Conservation (phyloP, 2,329 filamentous ascomycete genomes). For the Penicillium sp. region DNA sequence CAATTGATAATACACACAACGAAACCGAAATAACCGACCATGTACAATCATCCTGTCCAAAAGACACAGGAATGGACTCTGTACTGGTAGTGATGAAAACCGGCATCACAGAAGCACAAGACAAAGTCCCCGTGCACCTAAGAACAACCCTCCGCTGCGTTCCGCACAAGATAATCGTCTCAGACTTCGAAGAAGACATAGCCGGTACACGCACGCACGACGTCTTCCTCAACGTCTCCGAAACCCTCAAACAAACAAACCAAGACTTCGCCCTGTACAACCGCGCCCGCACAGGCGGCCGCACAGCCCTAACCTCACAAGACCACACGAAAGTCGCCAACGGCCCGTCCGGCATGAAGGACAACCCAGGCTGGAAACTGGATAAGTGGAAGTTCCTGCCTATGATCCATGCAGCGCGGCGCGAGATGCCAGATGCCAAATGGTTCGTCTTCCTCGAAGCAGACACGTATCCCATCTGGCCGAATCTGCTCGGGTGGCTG, state of each 20-base stretch:
- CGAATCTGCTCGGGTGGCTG: constrained; percentile 52
- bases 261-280: constrained; percentile 35
- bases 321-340: constrained; percentile 30
- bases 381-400: constrained; percentile 58
- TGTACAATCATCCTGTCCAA: constrained; percentile 25
- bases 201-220: constrained; percentile 50
- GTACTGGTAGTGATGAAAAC: constrained; percentile 58
- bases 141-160: constrained; percentile 55
- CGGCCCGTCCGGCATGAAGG: constrained; percentile 30
- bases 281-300: constrained; percentile 40
- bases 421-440: constrained; percentile 44
- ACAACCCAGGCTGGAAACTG: constrained; percentile 47
- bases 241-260: constrained; percentile 12
- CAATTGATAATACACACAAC: neutral
- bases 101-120: constrained; percentile 55
- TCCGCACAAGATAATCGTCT: constrained; percentile 56
- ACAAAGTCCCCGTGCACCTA: constrained; percentile 55
- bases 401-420: constrained; percentile 49
- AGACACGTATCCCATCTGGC: constrained; percentile 55
- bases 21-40: neutral
- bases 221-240: constrained; percentile 45
- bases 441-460: constrained; percentile 59
- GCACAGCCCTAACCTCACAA: constrained; percentile 31
- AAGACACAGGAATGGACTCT: constrained; percentile 46
- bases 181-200: constrained; percentile 55